Base-by-base conservation (phyloP, 768 basidiomycete genomes). In the Rhodotorula kratochvilovae region DNA sequence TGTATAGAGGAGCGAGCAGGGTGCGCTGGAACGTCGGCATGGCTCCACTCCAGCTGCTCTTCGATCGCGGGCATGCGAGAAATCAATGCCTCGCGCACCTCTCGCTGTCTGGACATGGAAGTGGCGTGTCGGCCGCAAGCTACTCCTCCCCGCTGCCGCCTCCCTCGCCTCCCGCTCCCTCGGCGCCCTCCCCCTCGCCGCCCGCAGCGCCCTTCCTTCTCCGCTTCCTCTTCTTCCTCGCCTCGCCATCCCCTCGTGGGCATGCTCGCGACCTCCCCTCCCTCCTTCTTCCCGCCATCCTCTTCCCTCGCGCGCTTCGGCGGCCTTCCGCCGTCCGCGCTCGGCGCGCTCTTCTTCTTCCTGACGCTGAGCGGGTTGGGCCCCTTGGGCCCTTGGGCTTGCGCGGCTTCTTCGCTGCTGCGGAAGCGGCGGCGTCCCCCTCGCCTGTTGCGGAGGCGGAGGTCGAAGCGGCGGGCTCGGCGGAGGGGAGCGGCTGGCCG, bases 331-430 rank as follows among this genome's bases (percentile, higher is more conserved):
- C 45, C 46, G 1, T 39, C 4, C 25, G n/a, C n/a, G n/a, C n/a
- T n/a, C n/a, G n/a, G n/a, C n/a, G n/a, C n/a, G n/a, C n/a, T n/a
- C 50, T 68, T 69, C 67, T 71, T 71, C 61, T 92, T 96, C 84
- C 92, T 93, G 56, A 94, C 82, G 70, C 91, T 93, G 6, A 97
- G 84, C 15, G 95, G 92, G 81, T 97, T 98, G 2, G 94, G 92
- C 0, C 86, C 91, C 78, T 94, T 0, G 89, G 88, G 0, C 87
- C 88, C 45, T 63, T 45, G 51, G 59, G 61, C 59, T 77, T 70
- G 72, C 85, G 84, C 60, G 81, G 67, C 36, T 79, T 63, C 46
- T 76, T 31, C 75, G 23, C 48, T 3, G 56, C 29, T 19, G 64
- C 50, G 48, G 7, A 12, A 81, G 80, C 5, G 6, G n/a, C 43